Evolutionary conservation across 208 protist genomes (phyloP), one percentile per base, ranked within the genome.

Genomic region (Angomonas deanei): DNA sequence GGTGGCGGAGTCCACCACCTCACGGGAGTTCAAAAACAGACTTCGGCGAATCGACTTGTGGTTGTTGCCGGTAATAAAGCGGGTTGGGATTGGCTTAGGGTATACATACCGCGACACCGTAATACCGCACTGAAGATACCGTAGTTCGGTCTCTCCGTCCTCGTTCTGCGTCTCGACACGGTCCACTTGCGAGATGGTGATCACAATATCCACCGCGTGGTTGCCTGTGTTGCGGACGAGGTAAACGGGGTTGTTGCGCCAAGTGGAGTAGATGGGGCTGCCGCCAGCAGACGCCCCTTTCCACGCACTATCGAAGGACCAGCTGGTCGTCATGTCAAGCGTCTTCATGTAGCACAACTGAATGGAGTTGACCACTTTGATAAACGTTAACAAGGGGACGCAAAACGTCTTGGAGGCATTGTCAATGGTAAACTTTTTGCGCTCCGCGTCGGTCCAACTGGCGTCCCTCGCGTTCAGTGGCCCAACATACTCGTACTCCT

Each of bases 11-110:
- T 80, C 84, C 17, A 78, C 50, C 39, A 84, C 77, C 55, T 93
- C 83, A 15, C 87, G 74, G 30, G 81, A 85, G 72, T 91, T 89
- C 27, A 93, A 61, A 70, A 86, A 93, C 52, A 92, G 80, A 54
- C 82, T 81, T 64, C 84, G 84, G 65, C 80, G 57, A 17, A 92
- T 75, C 17, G 77, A 24, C 55, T 78, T 76, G 69, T 92, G 82
- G 64, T 88, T 89, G 73, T 89, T 89, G 62, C 77, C 76, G 2
- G 86, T 92, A 23, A 92, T 76, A 54, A 80, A 82, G 65, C 77
- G 80, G 10, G 82, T 84, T 5, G 82, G 74, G 26, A 88, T 74
- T 13, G 69, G 70, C 33, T 64, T 49, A 19, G 36, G 59, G 55
- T 66, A 68, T 33, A 63, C 68, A 54, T 64, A 72, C 59, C 83